These are phyloP conservation scores for Monosporozyma unispora DNA, from an alignment of 805 yeast species.

Conservation along the genomic window DNA sequence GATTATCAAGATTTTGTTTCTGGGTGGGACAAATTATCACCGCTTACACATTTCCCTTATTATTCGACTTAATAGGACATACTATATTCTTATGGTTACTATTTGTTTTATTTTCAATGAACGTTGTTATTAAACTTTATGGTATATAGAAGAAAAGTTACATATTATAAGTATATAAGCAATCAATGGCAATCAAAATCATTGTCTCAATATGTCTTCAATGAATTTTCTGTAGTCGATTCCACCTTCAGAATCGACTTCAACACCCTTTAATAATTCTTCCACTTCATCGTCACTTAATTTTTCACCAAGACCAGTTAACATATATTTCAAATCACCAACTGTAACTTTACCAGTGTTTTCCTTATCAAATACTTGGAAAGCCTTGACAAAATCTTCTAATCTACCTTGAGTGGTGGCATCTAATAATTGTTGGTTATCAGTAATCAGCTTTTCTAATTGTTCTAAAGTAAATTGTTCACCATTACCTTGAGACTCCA, in stretches of 20 bases:
- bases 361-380: slow-evolving; percentile 96
- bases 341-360: slow-evolving; percentile 93
- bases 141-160: not conserved
- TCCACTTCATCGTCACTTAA: slow-evolving; percentile 86
- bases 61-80: slow-evolving; percentile 3
- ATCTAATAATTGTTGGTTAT: slow-evolving; percentile 21
- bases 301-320: slow-evolving; percentile 94
- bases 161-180: not conserved
- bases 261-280: slow-evolving; percentile 90
- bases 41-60: slow-evolving; percentile 3
- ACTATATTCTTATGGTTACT: not conserved
- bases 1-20: not conserved
- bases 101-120: not conserved
- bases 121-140: not conserved
- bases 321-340: slow-evolving; percentile 90
- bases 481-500: slow-evolving; percentile 9
- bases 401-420: slow-evolving; percentile 28
- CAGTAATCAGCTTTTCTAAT: slow-evolving; percentile 17
- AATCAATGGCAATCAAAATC: slow-evolving; percentile 8
- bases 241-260: slow-evolving; percentile 85
- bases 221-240: slow-evolving; percentile 94
- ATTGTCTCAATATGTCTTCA: slow-evolving; percentile 86
- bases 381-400: slow-evolving; percentile 82
- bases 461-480: slow-evolving; percentile 23
- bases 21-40: slow-evolving; percentile 1